Evolutionary conservation across 2,329 filamentous ascomycete genomes (phyloP).

Genomic region (Macrophomina phaseolina): DNA sequence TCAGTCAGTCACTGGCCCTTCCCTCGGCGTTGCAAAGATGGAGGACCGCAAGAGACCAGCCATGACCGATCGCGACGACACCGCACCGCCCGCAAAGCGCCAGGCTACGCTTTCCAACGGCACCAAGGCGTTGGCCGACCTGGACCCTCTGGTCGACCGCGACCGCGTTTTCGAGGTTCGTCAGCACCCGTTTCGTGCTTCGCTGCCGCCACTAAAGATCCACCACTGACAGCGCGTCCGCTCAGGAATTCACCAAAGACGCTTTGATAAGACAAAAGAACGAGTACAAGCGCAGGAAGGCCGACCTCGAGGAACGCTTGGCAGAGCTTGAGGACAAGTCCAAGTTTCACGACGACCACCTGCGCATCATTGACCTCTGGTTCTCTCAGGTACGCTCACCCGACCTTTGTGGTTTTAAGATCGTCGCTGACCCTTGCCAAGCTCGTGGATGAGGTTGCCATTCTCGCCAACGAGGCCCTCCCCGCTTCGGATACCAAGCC

Average conservation of each 20-base stretch:
- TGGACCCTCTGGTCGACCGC: slow-evolving; percentile 51
- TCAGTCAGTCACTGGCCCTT: slow-evolving; percentile 71
- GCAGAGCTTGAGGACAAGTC: slow-evolving; percentile 80
- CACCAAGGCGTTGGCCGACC: slow-evolving; percentile 66
- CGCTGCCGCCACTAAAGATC: slow-evolving; percentile 41
- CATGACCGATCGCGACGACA: slow-evolving; percentile 77
- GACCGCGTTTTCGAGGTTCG: slow-evolving; percentile 65
- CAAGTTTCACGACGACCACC: slow-evolving; percentile 87
- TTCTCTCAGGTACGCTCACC: slow-evolving; percentile 77
- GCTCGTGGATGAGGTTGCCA: slow-evolving; percentile 56
- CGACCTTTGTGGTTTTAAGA: background rate
- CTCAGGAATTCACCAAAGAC: slow-evolving; percentile 89
- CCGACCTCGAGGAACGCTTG: slow-evolving; percentile 78
- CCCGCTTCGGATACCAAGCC: slow-evolving; percentile 7
- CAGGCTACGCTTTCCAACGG: slow-evolving; percentile 82
- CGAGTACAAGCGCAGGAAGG: slow-evolving; percentile 92
- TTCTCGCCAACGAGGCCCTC: slow-evolving; percentile 47
- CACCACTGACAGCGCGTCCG: slow-evolving; percentile 26
- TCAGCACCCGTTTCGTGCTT: slow-evolving; percentile 13
- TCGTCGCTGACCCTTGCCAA: slow-evolving; percentile 37
- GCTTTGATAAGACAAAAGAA: slow-evolving; percentile 97
- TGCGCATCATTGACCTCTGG: slow-evolving; percentile 90
- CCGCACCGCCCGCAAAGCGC: slow-evolving; percentile 88
- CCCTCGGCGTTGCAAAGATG: slow-evolving; percentile 88
- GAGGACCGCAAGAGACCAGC: slow-evolving; percentile 98